Evolutionary conservation across 2,329 filamentous ascomycete genomes (phyloP), one percentile per base, ranked within the genome.

Genomic region (Sporothrix phasma): DNA sequence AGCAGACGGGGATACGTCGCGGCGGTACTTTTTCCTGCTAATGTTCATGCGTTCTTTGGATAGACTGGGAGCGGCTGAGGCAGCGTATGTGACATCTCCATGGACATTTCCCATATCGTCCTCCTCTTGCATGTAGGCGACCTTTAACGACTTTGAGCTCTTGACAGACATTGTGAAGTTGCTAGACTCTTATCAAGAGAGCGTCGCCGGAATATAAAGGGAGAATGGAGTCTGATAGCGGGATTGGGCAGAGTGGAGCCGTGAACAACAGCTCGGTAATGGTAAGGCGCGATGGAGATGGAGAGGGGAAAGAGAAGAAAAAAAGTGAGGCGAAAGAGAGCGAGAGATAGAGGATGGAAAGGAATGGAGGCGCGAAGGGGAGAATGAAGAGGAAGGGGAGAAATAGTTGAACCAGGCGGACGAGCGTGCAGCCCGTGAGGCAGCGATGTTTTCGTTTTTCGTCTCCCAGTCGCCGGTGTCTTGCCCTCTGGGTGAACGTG

Each of bases 31-130:
- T 66, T 72, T 77, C 66, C 80, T 80, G 67, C 80, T 73, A 22
- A 78, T 82, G 71, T 84, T 84, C 69, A 82, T 77, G 37, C 76
- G 76, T 69, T 82, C 77, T 67, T 80, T 82, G 60, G 69, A 71
- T 10, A 79, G 78, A 67, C 77, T 78, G 34, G 76, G 73, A n/a
- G 75, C 77, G 61, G 76, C 73, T 34, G 80, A 81, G 39, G 74
- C 74, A 67, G 81, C 81, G 72, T 82, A 84, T 65, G 74, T 73
- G 66, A 61, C 54, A 19, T 72, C 74, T 61, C 74, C 72, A 19
- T 76, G 70, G 41, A 75, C 72, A 62, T 78, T 78, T 46, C 76
- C 79, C 13, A 75, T 73, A 60, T 83, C 80, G 69, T 83, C 79
- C 54, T 74, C 79, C 64, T 83, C 82, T 71, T 84, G 78, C 65